Evolutionary conservation across 163 green algal genomes (phyloP).

Genomic region (Prototheca stagnorum): DNA sequence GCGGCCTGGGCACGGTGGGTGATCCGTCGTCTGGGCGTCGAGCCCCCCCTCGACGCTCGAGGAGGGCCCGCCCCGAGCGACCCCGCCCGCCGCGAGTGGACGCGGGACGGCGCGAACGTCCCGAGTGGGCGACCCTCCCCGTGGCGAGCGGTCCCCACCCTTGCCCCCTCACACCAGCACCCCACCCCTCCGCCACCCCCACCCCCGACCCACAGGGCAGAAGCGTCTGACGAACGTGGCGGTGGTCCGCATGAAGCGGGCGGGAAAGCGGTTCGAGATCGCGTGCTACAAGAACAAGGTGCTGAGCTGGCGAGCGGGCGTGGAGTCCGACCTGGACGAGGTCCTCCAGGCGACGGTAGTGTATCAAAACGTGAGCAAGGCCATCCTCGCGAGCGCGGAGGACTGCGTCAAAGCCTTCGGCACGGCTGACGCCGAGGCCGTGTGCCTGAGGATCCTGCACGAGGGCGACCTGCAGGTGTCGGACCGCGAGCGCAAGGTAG

Average conservation of each 20-base stretch:
- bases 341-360: slow-evolving; percentile 90
- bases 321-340: slow-evolving; percentile 96
- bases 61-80: neutral
- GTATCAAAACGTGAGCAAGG: slow-evolving; percentile 92
- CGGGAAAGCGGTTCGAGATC: slow-evolving; percentile 87
- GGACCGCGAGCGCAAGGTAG: slow-evolving; percentile 83
- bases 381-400: slow-evolving; percentile 62
- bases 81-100: too few relatives aligned
- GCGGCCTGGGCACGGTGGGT: neutral
- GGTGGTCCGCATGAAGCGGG: slow-evolving; percentile 83
- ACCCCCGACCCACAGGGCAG: slow-evolving; percentile 57
- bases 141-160: too few relatives aligned
- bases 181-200: neutral
- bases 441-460: slow-evolving; percentile 72
- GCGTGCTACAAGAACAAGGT: slow-evolving; percentile 99
- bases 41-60: too few relatives aligned
- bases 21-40: neutral
- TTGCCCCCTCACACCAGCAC: too few relatives aligned
- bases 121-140: too few relatives aligned
- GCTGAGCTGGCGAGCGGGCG: slow-evolving; percentile 66
- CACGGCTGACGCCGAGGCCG: slow-evolving; percentile 60
- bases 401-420: slow-evolving; percentile 80
- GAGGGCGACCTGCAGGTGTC: slow-evolving; percentile 89
- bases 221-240: slow-evolving; percentile 97
- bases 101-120: too few relatives aligned